These are phyloP conservation scores for Fusarium denticulatum DNA, from an alignment of 2,329 filamentous ascomycete species.

Conservation along the genomic window DNA sequence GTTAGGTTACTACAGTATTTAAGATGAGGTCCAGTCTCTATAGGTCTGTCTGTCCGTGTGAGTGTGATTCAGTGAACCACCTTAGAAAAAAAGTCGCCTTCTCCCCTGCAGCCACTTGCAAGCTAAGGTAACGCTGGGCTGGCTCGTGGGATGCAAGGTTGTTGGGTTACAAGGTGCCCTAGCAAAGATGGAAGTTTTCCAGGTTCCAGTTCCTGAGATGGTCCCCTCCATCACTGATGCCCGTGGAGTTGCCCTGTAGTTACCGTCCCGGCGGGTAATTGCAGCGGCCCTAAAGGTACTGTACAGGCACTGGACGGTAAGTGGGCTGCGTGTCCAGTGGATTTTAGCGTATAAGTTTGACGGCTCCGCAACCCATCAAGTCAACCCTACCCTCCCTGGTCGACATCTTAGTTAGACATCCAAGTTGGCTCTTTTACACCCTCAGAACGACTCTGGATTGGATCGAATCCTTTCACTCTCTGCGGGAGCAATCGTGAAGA, in stretches of 20 bases:
- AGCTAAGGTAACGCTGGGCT: background rate
- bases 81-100: conserved; percentile 13
- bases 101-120: conserved; percentile 24
- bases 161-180: conserved; percentile 6
- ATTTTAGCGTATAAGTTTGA: conserved; percentile 25
- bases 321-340: background rate
- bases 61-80: conserved; percentile 30
- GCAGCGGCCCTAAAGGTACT: background rate
- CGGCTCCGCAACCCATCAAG: conserved; percentile 15
- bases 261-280: conserved; percentile 29
- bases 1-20: background rate
- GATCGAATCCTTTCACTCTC: conserved; percentile 2
- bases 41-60: background rate
- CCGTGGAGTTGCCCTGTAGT: conserved; percentile 12
- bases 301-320: background rate
- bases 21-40: conserved; percentile 9
- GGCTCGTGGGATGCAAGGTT: background rate
- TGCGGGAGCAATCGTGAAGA: conserved; percentile 9
- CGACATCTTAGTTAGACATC: background rate
- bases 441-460: conserved; percentile 4
- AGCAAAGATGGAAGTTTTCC: conserved; percentile 10
- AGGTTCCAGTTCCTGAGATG: conserved; percentile 22
- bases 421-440: conserved; percentile 21
- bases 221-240: background rate
- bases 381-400: background rate